Base-by-base conservation (phyloP, 2,329 filamentous ascomycete species). In the Aspergillus costaricaensis region DNA sequence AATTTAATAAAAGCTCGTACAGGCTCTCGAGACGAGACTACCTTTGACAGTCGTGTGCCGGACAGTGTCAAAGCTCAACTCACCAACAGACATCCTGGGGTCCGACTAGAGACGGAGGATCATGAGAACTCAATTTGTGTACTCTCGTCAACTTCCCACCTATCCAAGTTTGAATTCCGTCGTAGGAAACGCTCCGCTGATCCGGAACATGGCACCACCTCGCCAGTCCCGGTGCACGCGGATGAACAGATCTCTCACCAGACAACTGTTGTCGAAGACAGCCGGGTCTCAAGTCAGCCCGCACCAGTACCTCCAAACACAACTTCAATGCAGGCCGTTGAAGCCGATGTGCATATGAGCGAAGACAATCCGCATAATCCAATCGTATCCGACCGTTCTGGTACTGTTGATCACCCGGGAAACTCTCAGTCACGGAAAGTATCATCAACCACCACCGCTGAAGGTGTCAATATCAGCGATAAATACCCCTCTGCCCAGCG, bases 121-220 rank as follows among this genome's bases (percentile, higher is more conserved):
- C 25, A 19, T 17, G 62, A 64, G 9, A 64, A 59, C 9, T 76
- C 73, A 4, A 61, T 75, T 52, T 68, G 66, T 56, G 65, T 74
- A 15, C 61, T 75, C 15, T 70, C 73, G 52, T 76, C 76, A 8
- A 74, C 75, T 6, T 77, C 76, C 21, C 72, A 76, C 41, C 63
- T 77, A 50, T 71, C 75, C 2, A 73, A 72, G 48, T 79, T 79
- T 59, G 71, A 77, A 66, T 79, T 76, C 60, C 73, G 73, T 36
- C 66, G 70, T 15, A 68, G 59, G 57, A 67, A 65, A 39, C 36
- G 54, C 17, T 43, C 57, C 27, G 19, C 51, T 15, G 56, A 63
- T n/a, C 48, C 47, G 17, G 59, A 64, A 10, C 23, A 60, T 7
- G 30, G 47, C 50, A 52, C 54, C 23, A 62, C 64, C 27, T 63